These are phyloP conservation scores for Narthecium ossifragum DNA, from an alignment of 106 monocot species.

Conservation along the genomic window DNA sequence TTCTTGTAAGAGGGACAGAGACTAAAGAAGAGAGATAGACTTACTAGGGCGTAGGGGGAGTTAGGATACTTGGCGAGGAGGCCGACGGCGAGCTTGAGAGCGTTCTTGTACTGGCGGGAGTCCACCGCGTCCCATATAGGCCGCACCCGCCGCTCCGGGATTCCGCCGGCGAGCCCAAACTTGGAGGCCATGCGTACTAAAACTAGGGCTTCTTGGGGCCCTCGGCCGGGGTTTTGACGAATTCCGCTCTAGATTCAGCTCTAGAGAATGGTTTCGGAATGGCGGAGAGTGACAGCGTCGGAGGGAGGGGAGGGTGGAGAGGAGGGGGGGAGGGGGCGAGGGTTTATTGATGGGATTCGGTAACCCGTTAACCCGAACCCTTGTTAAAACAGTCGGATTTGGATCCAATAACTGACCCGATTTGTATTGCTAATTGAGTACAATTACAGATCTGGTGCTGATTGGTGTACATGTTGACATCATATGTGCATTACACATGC, in stretches of 20 bases:
- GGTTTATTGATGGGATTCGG: slow-evolving; percentile 3
- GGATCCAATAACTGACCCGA: no score
- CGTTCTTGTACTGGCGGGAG: slow-evolving; percentile 92
- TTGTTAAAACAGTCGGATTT: no score
- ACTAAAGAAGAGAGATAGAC: slow-evolving; percentile 9
- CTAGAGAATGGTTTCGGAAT: no score
- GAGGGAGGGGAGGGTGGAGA: neutral
- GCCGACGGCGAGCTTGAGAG: slow-evolving; percentile 68
- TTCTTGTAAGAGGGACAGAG: neutral
- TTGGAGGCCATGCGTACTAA: slow-evolving; percentile 57
- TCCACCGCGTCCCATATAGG: slow-evolving; percentile 99
- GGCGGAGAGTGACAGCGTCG: neutral
- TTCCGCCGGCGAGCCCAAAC: slow-evolving; percentile 85
- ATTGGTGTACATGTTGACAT: no score
- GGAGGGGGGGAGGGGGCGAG: neutral
- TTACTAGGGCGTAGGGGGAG: slow-evolving; percentile 84
- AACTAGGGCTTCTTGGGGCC: neutral
- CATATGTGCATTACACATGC: no score
- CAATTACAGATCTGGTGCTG: no score
- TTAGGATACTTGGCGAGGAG: slow-evolving; percentile 89
- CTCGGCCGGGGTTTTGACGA: no score
- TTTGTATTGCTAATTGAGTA: no score
- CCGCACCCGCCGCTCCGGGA: slow-evolving; percentile 87
- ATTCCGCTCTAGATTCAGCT: no score
- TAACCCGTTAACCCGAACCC: no score